Base-by-base conservation (phyloP, 768 basidiomycete genomes). In the Mycena albidolilacea region DNA sequence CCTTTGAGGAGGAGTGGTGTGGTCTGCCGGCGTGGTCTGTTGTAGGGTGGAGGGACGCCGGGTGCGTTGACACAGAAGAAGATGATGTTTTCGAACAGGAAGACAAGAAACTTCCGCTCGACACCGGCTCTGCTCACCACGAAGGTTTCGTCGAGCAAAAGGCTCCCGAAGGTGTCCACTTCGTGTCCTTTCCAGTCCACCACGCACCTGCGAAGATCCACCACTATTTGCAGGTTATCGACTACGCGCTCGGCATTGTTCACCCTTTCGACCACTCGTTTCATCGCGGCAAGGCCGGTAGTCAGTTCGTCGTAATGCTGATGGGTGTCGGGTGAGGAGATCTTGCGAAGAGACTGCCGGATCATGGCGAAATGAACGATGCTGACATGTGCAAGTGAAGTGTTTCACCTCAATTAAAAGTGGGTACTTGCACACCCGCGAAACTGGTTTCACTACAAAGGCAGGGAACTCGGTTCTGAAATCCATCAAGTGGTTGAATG, bases 131-230 rank as follows among this genome's bases (percentile, higher is more conserved):
- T 98, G 77, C 93, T 97, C 67, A 99, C 98, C 64, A 92, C 90
- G 81, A 98, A 97, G 67, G 95, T 89, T 79, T 98, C 97, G 80
- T 99, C 96, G 19, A 98, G 89, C 38, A 97, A 87, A 61, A 99
- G 92, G 74, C 94, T 91, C 71, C 97, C 97, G 75, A 99, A 99
- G 80, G 95, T 94, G 76, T 91, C 91, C 44, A 97, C 87, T 75
- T 97, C 93, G 81, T 98, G 97, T 11, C 97, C 97, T 82, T 99
- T 98, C 98, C 98, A 99, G 81, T 99, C 97, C 75, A 95, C 95
- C 61, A 99, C 95, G 52, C 97, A 92, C 39, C 85, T 85, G 71
- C 91, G 87, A 9, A 99, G 89, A 76, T 92, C 93, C 81, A 92
- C 90, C 65, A 97, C 95, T 2, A 95, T 97, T 75, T 91, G 92